These are phyloP conservation scores for Alternaria triticimaculans DNA, from an alignment of 2,329 filamentous ascomycete species.

Conservation along the genomic window DNA sequence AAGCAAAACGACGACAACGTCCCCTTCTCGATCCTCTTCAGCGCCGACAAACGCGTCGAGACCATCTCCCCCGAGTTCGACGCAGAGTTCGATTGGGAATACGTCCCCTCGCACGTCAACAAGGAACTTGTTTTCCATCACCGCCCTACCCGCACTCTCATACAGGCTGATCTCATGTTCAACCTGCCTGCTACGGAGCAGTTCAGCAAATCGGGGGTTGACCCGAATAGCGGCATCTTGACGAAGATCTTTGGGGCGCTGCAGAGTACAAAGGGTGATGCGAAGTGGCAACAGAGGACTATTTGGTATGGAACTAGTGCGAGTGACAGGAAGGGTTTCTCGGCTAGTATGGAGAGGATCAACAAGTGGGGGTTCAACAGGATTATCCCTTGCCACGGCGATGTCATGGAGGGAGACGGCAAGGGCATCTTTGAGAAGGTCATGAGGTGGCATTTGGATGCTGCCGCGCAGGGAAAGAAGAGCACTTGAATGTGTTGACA, in stretches of 20 bases:
- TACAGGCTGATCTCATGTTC: conserved; percentile 91
- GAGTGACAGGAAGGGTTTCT: conserved; percentile 71
- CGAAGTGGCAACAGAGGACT: conserved; percentile 74
- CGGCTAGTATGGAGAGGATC: conserved; percentile 72
- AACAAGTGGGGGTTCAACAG: conserved; percentile 82
- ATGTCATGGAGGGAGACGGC: conserved; percentile 76
- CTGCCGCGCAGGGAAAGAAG: conserved; percentile 5
- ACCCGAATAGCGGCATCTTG: conserved; percentile 63
- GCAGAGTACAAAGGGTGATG: conserved; percentile 68
- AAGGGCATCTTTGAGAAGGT: conserved; percentile 80
- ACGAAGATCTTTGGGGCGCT: conserved; percentile 65
- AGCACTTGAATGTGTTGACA: background rate
- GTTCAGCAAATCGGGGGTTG: conserved; percentile 64
- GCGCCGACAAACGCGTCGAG: conserved; percentile 44
- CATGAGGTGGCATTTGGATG: conserved; percentile 80
- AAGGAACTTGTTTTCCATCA: conserved; percentile 89
- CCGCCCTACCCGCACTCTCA: conserved; percentile 77
- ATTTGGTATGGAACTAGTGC: conserved; percentile 76
- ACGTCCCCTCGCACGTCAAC: conserved; percentile 79
- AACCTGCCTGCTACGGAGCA: conserved; percentile 90
- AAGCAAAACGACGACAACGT: conserved; percentile 64
- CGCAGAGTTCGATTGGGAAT: conserved; percentile 82
- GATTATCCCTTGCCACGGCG: conserved; percentile 91
- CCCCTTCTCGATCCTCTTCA: conserved; percentile 70
- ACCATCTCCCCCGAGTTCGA: conserved; percentile 80